Base-by-base conservation (phyloP, 805 yeast genomes). In the Schizosaccharomyces lindneri region DNA sequence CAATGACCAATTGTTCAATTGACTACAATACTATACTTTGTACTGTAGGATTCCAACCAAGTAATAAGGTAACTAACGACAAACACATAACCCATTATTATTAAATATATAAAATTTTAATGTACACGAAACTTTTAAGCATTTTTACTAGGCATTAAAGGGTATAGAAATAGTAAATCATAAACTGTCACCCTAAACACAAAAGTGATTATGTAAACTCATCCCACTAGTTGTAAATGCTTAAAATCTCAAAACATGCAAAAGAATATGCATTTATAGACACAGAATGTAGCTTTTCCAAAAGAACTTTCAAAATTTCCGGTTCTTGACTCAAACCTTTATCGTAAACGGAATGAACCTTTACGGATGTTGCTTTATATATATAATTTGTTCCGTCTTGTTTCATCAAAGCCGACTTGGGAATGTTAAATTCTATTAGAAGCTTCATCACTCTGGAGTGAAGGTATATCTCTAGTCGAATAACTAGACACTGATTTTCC, bases 131-230 rank as follows among this genome's bases (percentile, higher is more conserved):
- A 36, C 3, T 36, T 36, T 36, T 36, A 13, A 36, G 41, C 41
- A 36, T 36, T 36, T 36, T 13, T 15, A 36, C 41, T 36, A 36
- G 41, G 41, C 41, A 36, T 36, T 36, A 36, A 36, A 13, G 41
- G 41, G 41, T 13, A 36, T 3, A 1, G 15, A 36, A 36, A 11
- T 11, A 1, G 41, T 31, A 6, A 6, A 36, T 36, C 9, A 36
- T 6, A 5, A 36, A 36, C 41, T 13, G 41, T 5, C 41, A 36
- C 17, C 41, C 41, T 11, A 36, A 55, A 90, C 76, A 0, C 98
- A 36, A 36, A 36, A 36, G 13, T 13, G 41, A 36, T 36, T 36
- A 36, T 36, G 41, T 36, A 36, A 13, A 36, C 13, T 46, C 51
- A 46, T 46, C n/a, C 51, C 51, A 19, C 51, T 46, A 46, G 51